Evolutionary conservation across 768 basidiomycete genomes (phyloP).

Genomic region (Tricholoma bakamatsutake): DNA sequence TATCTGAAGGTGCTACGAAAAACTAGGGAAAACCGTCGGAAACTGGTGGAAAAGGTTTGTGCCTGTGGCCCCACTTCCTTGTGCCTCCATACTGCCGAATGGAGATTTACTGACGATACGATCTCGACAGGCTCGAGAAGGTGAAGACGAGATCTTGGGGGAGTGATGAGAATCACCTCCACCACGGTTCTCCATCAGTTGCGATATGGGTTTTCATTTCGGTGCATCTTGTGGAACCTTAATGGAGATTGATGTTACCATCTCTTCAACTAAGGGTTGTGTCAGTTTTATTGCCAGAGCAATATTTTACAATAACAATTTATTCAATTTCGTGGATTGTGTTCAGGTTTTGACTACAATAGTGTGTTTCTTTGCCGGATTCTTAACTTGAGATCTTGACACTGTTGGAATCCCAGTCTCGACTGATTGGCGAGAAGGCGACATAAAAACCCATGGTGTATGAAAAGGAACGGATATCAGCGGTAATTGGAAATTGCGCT

Average conservation of each 20-base stretch:
- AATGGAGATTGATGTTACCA: not conserved
- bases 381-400: constrained; percentile 5
- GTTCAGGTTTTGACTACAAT: not conserved
- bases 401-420: not conserved
- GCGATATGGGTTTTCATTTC: not conserved
- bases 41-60: constrained; percentile 68
- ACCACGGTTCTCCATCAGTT: not conserved
- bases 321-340: not conserved
- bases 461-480: constrained; percentile 3
- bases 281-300: not conserved
- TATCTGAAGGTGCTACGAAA: constrained; percentile 81
- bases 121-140: constrained; percentile 54
- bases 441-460: not conserved
- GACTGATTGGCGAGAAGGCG: not conserved
- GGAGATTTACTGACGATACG: constrained; percentile 13
- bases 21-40: constrained; percentile 66
- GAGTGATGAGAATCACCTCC: constrained; percentile 17
- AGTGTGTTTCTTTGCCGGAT: not conserved
- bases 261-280: not conserved
- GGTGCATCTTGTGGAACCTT: not conserved
- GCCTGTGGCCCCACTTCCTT: constrained; percentile 3
- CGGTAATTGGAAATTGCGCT: not conserved
- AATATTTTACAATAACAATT: not conserved
- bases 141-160: constrained; percentile 66
- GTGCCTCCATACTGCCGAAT: constrained; percentile 1